Conservation (phyloP, 139 green algal species). For the Prasinococcaceae sp. region DNA sequence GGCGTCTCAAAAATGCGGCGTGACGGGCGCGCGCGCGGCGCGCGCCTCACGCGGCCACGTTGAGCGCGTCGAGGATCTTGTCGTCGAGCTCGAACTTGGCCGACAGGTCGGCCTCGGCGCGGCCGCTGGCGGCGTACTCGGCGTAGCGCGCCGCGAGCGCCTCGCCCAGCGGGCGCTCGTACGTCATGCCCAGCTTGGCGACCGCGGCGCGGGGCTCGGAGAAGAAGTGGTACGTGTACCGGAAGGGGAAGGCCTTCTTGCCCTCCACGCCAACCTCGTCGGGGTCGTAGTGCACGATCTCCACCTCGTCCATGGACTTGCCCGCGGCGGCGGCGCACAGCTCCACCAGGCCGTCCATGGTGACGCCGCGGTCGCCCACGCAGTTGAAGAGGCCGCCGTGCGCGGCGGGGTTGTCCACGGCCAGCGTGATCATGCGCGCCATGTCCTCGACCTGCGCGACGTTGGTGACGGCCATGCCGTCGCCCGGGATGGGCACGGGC, state of each 20-base stretch:
- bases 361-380: slow-evolving; percentile 27
- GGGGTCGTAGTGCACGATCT: slow-evolving; percentile 41
- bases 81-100: slow-evolving; percentile 33
- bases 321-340: slow-evolving; percentile 30
- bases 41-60: slow-evolving; percentile 6
- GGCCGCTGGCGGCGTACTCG: slow-evolving; percentile 23
- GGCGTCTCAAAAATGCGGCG: neutral
- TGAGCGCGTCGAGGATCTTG: slow-evolving; percentile 27
- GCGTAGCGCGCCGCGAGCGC: slow-evolving; percentile 25
- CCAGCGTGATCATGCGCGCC: slow-evolving; percentile 29
- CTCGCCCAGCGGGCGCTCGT: slow-evolving; percentile 15
- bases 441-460: slow-evolving; percentile 32
- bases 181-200: slow-evolving; percentile 19
- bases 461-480: slow-evolving; percentile 25
- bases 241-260: slow-evolving; percentile 45
- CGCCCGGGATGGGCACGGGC: slow-evolving; percentile 32
- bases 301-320: slow-evolving; percentile 6
- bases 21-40: too few species aligned
- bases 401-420: slow-evolving; percentile 23
- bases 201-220: slow-evolving; percentile 27
- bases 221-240: slow-evolving; percentile 31
- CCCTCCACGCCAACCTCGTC: slow-evolving; percentile 29
- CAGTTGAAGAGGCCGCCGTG: slow-evolving; percentile 30
- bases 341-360: slow-evolving; percentile 32
- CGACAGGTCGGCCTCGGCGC: slow-evolving; percentile 31